Conservation (phyloP, 352 stramenopile species). For the Phytophthora ohioensis region DNA sequence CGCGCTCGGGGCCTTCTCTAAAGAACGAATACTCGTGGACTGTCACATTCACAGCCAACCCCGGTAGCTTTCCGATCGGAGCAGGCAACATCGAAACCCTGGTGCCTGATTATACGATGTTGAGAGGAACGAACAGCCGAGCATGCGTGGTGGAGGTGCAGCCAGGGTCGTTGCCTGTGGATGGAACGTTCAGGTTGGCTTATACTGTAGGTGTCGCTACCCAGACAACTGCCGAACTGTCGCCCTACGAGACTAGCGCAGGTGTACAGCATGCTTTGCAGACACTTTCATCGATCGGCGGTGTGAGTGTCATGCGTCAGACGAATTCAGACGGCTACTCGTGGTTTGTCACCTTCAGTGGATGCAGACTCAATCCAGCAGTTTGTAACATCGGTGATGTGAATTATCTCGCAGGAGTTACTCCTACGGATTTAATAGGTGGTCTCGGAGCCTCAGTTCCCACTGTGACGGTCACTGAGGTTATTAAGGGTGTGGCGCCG, state of each 20-base stretch:
- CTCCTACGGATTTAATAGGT: constrained; percentile 50
- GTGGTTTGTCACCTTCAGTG: constrained; percentile 92
- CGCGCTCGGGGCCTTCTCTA: constrained; percentile 80
- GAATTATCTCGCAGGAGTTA: constrained; percentile 54
- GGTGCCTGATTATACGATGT: constrained; percentile 45
- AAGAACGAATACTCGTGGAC: constrained; percentile 94
- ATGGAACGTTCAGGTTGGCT: constrained; percentile 68
- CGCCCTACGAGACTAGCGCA: constrained; percentile 57
- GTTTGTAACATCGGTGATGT: constrained; percentile 95
- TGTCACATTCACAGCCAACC: constrained; percentile 94
- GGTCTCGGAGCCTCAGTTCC: constrained; percentile 44
- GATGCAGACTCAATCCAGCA: constrained; percentile 66
- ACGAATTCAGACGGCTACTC: constrained; percentile 79
- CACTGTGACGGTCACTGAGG: constrained; percentile 60
- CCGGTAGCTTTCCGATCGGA: constrained; percentile 92
- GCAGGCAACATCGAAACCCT: constrained; percentile 67
- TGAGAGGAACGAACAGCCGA: constrained; percentile 58
- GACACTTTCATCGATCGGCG: constrained; percentile 56
- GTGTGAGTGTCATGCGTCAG: constrained; percentile 68
- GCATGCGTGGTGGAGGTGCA: constrained; percentile 44
- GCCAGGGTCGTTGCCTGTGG: constrained; percentile 64
- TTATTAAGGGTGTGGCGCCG: constrained; percentile 64
- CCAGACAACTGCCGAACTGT: constrained; percentile 56
- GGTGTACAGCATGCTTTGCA: constrained; percentile 62
- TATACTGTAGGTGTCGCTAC: constrained; percentile 47